Base-by-base conservation (phyloP, 345 rosid genomes). In the Eucalyptus rudis region DNA sequence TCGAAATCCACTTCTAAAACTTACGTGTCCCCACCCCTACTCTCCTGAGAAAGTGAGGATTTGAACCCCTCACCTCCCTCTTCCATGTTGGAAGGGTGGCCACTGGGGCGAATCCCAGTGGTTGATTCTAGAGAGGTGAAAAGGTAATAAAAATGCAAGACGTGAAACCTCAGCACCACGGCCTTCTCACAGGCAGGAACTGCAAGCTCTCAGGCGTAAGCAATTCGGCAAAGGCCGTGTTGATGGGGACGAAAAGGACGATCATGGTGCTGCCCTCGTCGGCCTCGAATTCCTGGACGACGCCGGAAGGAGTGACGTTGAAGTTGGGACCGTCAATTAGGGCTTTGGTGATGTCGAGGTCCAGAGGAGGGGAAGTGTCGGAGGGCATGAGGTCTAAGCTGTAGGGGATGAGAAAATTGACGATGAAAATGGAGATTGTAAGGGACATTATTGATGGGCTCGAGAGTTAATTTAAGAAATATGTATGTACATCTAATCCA, bases 191-290 rank as follows among this genome's bases (percentile, higher is more conserved):
- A 5, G 98, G 91, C 51, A 95, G 90, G 1, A 98, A 95, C 90
- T 94, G 98, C 24, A 97, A 90, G 89, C 91, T 94, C 5, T 92
- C 92, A n/a, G 93, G 93, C 16, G 87, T 89, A 3, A 98, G 96
- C 33, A 96, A 98, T 93, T 96, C 96, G 36, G 97, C 91, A 87
- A 96, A 97, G 3, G 99, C 99, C 0, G 54, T 49, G 58, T 97
- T 98, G 2, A 95, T 97, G 3, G 99, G 98, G 84, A 97, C 96
- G 31, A 97, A 94, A 2, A 98, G 96, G 2, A 98, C 96, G 87
- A 97, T 95, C 45, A 96, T 97, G 2, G 99, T 97, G 36, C 99
- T 97, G 13, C 94, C 96, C 85, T 97, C 98, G 86, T 95, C 96
- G 45, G 92, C 93, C 89, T 96, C 97, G 89, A 98, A 95, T 58